Conservation (phyloP, 345 rosid species). For the Lumnitzera littorea region DNA sequence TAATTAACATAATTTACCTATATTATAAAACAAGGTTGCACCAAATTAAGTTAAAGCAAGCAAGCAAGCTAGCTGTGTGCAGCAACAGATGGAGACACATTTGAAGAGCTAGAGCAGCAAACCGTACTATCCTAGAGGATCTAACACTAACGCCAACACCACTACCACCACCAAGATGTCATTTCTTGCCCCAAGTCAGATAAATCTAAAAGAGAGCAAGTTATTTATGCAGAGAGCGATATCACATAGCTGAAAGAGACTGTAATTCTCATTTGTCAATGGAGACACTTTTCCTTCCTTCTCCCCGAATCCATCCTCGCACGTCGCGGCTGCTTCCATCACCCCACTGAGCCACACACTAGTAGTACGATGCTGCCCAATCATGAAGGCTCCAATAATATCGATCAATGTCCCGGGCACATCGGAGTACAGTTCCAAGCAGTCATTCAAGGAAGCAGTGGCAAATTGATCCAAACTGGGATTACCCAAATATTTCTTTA, state of each 20-base stretch:
- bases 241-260: constrained; percentile 40
- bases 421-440: constrained; percentile 34
- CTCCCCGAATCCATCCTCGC: constrained; percentile 48
- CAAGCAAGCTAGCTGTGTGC: no score
- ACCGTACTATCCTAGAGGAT: no score
- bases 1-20: no score
- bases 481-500: constrained; percentile 22
- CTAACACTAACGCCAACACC: no score
- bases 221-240: constrained; percentile 38
- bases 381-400: constrained; percentile 33
- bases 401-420: constrained; percentile 31
- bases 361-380: constrained; percentile 23
- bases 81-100: no score
- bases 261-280: constrained; percentile 31
- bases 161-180: no score
- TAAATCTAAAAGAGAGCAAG: background rate
- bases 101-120: no score
- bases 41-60: no score
- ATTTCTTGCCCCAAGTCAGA: no score
- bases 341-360: constrained; percentile 36
- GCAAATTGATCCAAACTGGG: constrained; percentile 20
- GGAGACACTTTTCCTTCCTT: constrained; percentile 38
- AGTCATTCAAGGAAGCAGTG: constrained; percentile 34
- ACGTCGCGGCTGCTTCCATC: constrained; percentile 38
- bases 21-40: no score